Evolutionary conservation across 306 rosid genomes (phyloP).

Genomic region (Castanea mollissima): DNA sequence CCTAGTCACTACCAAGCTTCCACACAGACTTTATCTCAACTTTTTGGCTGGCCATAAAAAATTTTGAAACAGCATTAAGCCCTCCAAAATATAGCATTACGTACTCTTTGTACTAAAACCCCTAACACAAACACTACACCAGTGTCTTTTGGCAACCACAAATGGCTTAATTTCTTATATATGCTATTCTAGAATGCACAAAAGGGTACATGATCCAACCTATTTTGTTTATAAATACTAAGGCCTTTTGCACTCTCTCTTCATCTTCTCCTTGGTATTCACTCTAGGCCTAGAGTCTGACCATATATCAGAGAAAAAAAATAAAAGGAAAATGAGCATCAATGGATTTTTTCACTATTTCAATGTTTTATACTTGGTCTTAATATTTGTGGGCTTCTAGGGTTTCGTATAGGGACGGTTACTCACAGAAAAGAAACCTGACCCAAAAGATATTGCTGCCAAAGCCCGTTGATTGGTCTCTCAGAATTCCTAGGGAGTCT

Average conservation of each 20-base stretch:
- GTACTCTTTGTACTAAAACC: no score
- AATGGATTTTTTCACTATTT: neutral
- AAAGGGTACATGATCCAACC: neutral
- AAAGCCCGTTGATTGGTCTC: conserved; percentile 86
- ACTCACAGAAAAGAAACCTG: conserved; percentile 48
- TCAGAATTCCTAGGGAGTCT: conserved; percentile 73
- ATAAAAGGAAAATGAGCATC: conserved; percentile 10
- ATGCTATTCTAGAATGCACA: no score
- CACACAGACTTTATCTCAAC: no score
- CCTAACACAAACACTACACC: no score
- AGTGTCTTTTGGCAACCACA: no score
- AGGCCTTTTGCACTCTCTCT: neutral
- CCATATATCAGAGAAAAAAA: neutral
- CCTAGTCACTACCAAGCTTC: no score
- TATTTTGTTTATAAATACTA: neutral
- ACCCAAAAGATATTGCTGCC: conserved; percentile 61
- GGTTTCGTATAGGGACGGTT: conserved; percentile 35
- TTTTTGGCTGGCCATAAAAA: no score
- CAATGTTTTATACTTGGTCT: conserved; percentile 4
- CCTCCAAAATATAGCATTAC: no score
- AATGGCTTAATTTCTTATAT: no score
- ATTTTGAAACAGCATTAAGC: no score
- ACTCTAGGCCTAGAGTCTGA: neutral
- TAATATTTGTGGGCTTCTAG: conserved; percentile 18
- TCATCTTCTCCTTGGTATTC: neutral